Conservation (phyloP, 2,329 filamentous ascomycete genomes). For the Graphium sp. region DNA sequence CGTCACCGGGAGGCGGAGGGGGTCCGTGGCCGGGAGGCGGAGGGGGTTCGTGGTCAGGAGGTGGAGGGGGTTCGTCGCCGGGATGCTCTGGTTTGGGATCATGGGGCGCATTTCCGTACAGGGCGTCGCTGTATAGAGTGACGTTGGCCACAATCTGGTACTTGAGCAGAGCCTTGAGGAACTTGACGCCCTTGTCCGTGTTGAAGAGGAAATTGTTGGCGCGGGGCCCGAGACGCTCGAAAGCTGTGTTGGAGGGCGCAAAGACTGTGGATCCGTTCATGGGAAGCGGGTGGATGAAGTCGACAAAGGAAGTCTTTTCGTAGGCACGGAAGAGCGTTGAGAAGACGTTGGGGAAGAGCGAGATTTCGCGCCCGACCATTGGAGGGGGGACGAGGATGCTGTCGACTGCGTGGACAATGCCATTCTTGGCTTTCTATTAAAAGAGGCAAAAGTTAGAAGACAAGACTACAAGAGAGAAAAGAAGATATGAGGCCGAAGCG, state of each 20-base stretch:
- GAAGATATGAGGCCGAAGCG: too few relatives aligned
- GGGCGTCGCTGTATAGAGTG: constrained; percentile 72
- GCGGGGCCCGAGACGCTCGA: constrained; percentile 51
- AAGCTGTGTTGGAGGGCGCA: constrained; percentile 69
- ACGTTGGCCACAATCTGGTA: constrained; percentile 63
- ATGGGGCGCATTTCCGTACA: constrained; percentile 39
- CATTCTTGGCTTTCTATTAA: constrained; percentile 52
- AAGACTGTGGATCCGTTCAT: constrained; percentile 59
- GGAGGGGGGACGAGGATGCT: constrained; percentile 63
- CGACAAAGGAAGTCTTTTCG: constrained; percentile 53
- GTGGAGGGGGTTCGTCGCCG: not conserved
- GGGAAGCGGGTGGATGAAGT: constrained; percentile 35
- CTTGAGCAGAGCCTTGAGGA: constrained; percentile 59
- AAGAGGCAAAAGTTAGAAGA: not conserved
- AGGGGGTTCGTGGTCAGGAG: not conserved
- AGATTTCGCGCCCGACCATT: constrained; percentile 28
- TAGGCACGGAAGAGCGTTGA: constrained; percentile 64
- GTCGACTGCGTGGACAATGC: constrained; percentile 65
- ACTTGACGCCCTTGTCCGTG: constrained; percentile 54
- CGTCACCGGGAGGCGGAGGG: too few relatives aligned
- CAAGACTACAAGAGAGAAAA: not conserved
- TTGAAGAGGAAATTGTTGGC: constrained; percentile 78
- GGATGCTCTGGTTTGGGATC: constrained; percentile 4
- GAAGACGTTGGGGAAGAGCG: constrained; percentile 59
- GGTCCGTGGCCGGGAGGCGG: too few relatives aligned